Conservation (phyloP, 2,329 filamentous ascomycete species). For the Penicillium sp. region DNA sequence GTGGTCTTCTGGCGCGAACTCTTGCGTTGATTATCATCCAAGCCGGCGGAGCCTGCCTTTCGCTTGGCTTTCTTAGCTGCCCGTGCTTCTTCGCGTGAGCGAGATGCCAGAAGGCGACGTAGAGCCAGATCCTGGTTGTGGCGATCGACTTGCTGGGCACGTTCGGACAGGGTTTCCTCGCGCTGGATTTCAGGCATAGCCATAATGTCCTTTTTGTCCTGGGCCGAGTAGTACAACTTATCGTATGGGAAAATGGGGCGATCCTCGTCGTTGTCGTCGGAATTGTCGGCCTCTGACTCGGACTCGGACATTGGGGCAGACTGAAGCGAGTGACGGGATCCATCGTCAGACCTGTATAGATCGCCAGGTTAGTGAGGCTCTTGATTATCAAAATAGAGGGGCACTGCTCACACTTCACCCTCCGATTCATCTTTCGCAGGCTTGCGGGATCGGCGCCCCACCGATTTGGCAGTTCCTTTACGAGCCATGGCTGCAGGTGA, state of each 20-base stretch:
- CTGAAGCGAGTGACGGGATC: slow-evolving; percentile 68
- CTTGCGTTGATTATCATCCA: slow-evolving; percentile 75
- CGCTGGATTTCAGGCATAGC: slow-evolving; percentile 85
- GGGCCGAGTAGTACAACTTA: slow-evolving; percentile 72
- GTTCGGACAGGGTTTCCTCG: slow-evolving; percentile 84
- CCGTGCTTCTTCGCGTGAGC: slow-evolving; percentile 60
- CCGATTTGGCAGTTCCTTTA: slow-evolving; percentile 45
- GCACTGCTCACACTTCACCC: slow-evolving; percentile 71
- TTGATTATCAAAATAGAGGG: slow-evolving; percentile 11
- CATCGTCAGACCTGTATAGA: slow-evolving; percentile 61
- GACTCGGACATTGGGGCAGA: slow-evolving; percentile 91
- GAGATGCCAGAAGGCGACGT: slow-evolving; percentile 69
- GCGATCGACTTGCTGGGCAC: slow-evolving; percentile 76
- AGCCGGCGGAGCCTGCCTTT: slow-evolving; percentile 73
- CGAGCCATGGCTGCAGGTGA: slow-evolving; percentile 45
- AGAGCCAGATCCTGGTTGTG: slow-evolving; percentile 79
- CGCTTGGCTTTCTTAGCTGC: slow-evolving; percentile 59
- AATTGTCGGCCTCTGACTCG: slow-evolving; percentile 69
- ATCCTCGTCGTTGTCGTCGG: slow-evolving; percentile 46
- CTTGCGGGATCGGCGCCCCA: slow-evolving; percentile 44
- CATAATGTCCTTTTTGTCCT: slow-evolving; percentile 77
- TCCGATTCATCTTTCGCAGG: slow-evolving; percentile 67
- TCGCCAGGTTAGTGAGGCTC: background rate
- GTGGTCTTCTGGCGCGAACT: slow-evolving; percentile 69
- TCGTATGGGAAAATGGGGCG: slow-evolving; percentile 74